A percentile compares a stretch with the other conserved stretches of the same genome.
Conservation (phyloP, 352 stramenopile species). For the Phytophthora vignae region DNA sequence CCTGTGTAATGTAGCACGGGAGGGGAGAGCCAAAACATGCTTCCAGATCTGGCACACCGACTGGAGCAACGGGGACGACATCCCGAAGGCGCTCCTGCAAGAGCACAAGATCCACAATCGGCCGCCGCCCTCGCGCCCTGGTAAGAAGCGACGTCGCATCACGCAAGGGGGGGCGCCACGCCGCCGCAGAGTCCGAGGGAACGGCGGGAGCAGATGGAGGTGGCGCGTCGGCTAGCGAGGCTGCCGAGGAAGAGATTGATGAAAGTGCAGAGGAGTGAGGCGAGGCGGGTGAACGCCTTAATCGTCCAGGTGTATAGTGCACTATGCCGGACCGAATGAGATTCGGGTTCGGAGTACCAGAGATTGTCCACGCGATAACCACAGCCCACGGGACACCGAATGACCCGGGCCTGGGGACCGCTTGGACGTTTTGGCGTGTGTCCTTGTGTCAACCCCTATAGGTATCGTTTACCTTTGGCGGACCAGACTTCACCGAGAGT, state of each 20-base stretch:
- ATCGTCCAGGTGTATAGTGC: too few relatives aligned
- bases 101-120: slow-evolving; percentile 3
- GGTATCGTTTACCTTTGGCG: too few relatives aligned
- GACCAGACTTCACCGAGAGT: too few relatives aligned
- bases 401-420: too few relatives aligned
- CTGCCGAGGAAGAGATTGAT: neutral
- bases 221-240: neutral
- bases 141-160: neutral
- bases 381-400: too few relatives aligned
- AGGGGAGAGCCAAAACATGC: neutral
- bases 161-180: neutral
- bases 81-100: neutral
- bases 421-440: too few relatives aligned
- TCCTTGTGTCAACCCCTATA: too few relatives aligned
- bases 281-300: too few relatives aligned
- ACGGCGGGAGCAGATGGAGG: neutral
- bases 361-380: too few relatives aligned
- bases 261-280: neutral
- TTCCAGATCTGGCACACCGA: slow-evolving; percentile 11
- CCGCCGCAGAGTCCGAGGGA: neutral
- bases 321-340: too few relatives aligned
- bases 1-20: slow-evolving; percentile 6
- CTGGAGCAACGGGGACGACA: slow-evolving; percentile 5
- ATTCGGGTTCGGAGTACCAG: too few relatives aligned
- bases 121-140: neutral